Evolutionary conservation across 1,284 basidiomycete species (phyloP).

Genomic region (Ustilago hordei): DNA sequence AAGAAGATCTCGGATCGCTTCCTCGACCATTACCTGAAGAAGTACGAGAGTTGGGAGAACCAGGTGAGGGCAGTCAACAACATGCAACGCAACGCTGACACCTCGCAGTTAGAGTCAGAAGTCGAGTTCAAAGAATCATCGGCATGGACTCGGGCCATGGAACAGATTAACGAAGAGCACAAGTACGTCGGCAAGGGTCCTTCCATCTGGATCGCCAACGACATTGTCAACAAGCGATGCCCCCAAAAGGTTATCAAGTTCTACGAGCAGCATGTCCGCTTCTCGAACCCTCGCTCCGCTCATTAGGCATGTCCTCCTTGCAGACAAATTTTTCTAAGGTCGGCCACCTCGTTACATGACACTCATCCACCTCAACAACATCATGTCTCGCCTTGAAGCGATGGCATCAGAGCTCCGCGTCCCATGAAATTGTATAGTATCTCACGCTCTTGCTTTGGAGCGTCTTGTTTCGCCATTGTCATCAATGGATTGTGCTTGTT

Average conservation of each 20-base stretch:
- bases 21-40: conserved; percentile 23
- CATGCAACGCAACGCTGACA: conserved; percentile 37
- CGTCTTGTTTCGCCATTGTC: background rate
- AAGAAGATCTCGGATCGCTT: conserved; percentile 24
- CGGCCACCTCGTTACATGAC: too few species aligned
- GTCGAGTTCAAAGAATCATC: conserved; percentile 27
- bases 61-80: conserved; percentile 31
- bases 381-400: too few species aligned
- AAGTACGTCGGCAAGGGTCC: conserved; percentile 14
- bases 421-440: too few species aligned
- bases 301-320: background rate
- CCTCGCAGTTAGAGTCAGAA: conserved; percentile 30
- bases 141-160: conserved; percentile 18
- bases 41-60: conserved; percentile 34
- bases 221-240: conserved; percentile 37
- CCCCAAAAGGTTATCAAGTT: conserved; percentile 55
- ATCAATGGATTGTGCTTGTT: too few species aligned
- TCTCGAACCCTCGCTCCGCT: conserved; percentile 24
- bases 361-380: too few species aligned
- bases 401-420: too few species aligned
- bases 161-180: conserved; percentile 5
- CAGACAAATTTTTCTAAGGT: background rate
- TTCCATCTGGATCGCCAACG: conserved; percentile 40
- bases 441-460: too few species aligned
- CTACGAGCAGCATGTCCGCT: conserved; percentile 49